Evolutionary conservation across 2,329 filamentous ascomycete genomes (phyloP).

Genomic region (Didymella pinodella): DNA sequence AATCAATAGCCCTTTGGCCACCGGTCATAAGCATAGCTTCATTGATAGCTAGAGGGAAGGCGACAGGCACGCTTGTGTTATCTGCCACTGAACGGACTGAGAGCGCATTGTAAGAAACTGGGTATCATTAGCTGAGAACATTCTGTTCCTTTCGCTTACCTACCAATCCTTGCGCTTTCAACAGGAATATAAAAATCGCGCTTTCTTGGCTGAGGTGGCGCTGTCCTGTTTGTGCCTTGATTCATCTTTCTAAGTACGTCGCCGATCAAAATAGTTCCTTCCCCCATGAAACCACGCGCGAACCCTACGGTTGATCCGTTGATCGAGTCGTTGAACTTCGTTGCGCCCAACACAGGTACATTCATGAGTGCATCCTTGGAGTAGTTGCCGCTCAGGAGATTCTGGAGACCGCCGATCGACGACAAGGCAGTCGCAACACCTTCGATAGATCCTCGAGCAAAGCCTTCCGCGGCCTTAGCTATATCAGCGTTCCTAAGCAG

Average conservation of each 20-base stretch:
- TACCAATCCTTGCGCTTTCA: conserved; percentile 29
- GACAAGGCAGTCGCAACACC: conserved; percentile 37
- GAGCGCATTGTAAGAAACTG: conserved; percentile 26
- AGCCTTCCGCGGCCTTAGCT: conserved; percentile 38
- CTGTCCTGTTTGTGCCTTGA: conserved; percentile 11
- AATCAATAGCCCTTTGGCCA: conserved; percentile 29
- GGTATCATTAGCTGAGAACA: conserved; percentile 2
- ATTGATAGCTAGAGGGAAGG: conserved; percentile 31
- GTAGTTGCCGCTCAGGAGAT: conserved; percentile 37
- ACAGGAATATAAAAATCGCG: conserved; percentile 8
- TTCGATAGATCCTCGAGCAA: conserved; percentile 39
- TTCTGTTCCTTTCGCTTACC: background rate
- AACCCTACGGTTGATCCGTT: conserved; percentile 39
- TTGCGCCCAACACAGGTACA: conserved; percentile 28
- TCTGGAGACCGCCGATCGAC: conserved; percentile 37
- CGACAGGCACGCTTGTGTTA: background rate
- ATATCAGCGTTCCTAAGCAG: conserved; percentile 21
- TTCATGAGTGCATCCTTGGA: conserved; percentile 29
- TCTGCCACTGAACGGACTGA: conserved; percentile 21
- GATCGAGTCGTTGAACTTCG: conserved; percentile 38
- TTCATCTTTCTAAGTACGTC: conserved; percentile 32
- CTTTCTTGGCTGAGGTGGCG: background rate
- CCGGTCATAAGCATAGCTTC: conserved; percentile 28
- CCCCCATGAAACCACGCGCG: conserved; percentile 35
- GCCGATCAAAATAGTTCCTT: conserved; percentile 36